phyloP scores from a whole-genome alignment of 2,329 filamentous ascomycete species.

The Albophoma yamanashiensis region DNA sequence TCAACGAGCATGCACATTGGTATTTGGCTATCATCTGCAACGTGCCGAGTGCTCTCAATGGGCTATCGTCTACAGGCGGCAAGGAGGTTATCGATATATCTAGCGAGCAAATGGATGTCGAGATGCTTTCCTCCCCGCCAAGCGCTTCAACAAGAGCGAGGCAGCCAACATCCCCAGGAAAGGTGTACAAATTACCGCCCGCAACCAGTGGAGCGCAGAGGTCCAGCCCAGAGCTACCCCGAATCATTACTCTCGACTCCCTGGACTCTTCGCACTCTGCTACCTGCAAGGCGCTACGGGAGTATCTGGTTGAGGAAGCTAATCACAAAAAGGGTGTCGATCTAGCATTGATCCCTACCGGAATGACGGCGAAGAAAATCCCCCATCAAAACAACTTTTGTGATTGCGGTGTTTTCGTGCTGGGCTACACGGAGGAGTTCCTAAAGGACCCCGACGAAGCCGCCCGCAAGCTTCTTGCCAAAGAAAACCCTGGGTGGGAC shows the following conservation, averaged over 20 bases:
- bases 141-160: neutral
- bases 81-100: constrained; percentile 4
- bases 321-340: constrained; percentile 43
- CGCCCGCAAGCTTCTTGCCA: constrained; percentile 52
- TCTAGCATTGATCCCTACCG: constrained; percentile 25
- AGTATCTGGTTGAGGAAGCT: constrained; percentile 69
- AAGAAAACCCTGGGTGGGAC: constrained; percentile 37
- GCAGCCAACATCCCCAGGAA: neutral
- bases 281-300: constrained; percentile 58
- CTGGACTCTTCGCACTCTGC: constrained; percentile 53
- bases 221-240: constrained; percentile 41
- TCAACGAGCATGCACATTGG: constrained; percentile 85
- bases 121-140: neutral
- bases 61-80: constrained; percentile 6
- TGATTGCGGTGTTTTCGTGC: constrained; percentile 81
- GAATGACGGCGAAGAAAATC: constrained; percentile 62
- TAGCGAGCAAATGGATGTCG: neutral
- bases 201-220: constrained; percentile 10
- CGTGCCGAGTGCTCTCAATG: constrained; percentile 47
- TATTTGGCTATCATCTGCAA: constrained; percentile 95
- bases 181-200: constrained; percentile 5
- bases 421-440: constrained; percentile 79
- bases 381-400: constrained; percentile 75
- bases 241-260: constrained; percentile 83
- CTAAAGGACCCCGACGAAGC: constrained; percentile 64